Base-by-base conservation (phyloP, 75 land plant genomes). In the Selaginella tamariscina region DNA sequence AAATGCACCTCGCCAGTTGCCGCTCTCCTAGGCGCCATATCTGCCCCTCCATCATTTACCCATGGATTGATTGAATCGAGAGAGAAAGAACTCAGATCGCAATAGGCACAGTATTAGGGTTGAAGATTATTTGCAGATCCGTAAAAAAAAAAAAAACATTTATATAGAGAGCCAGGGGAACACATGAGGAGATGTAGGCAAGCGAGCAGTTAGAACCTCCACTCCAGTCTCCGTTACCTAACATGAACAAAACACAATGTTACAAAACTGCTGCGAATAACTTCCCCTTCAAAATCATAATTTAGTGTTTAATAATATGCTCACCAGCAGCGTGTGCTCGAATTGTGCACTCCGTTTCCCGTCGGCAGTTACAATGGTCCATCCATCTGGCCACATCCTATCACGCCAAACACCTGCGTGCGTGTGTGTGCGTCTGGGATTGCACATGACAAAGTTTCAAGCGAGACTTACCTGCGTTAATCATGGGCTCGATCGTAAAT, bases 141-240 rank as follows among this genome's bases (percentile, higher is more conserved):
- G n/a, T n/a, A n/a, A n/a, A n/a, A n/a, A n/a, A n/a, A n/a, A n/a
- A n/a, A n/a, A n/a, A n/a, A n/a, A n/a, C n/a, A n/a, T n/a, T n/a
- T n/a, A n/a, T n/a, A n/a, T n/a, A n/a, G n/a, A n/a, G n/a, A 89
- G 72, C 95, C 95, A 93, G 2, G 95, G 90, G 60, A 83, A 93
- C 44, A 89, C 79, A 20, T 81, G 68, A 1, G 98, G 98, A 1
- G 98, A 93, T 29, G 82, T 73, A 21, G 95, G 90, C 68, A 93
- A 54, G 57, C 98, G 79, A 27, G 86, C 95, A 30, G 98, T 93
- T 0, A 93, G 80, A 30, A 93, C 91, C 60, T 93, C 98, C 44
- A 86, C 95, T 33, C 98, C 98, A 28, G 86, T 85, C 54, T 93
- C 95, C n/a, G 98, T 93, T 49, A 93, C 97, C 97, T 92, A 71